Conservation (phyloP, 345 rosid species). For the Salix caprea region DNA sequence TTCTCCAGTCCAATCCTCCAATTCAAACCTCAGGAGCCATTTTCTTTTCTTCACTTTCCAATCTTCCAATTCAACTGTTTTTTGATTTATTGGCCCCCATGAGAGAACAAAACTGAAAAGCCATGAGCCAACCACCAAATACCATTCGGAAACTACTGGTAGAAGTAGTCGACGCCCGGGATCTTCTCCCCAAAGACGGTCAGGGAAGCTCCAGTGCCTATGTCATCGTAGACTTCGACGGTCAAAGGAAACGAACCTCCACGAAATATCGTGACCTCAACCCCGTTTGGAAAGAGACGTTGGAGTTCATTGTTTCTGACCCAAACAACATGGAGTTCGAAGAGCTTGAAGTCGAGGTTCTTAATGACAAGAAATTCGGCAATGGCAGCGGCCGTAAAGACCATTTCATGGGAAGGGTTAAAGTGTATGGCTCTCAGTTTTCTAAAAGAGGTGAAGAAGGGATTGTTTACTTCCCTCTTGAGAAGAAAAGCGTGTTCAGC, state of each 20-base stretch:
- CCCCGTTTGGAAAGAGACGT: constrained; percentile 82
- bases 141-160: constrained; percentile 56
- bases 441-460: constrained; percentile 70
- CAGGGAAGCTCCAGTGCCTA: constrained; percentile 94
- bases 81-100: too few species aligned
- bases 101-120: background rate
- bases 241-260: constrained; percentile 63
- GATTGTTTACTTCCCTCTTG: constrained; percentile 63
- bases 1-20: background rate
- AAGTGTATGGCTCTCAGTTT: constrained; percentile 81
- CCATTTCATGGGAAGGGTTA: constrained; percentile 85
- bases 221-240: constrained; percentile 76
- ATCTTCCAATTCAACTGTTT: background rate
- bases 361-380: constrained; percentile 68
- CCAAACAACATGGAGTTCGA: constrained; percentile 67
- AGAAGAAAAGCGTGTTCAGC: constrained; percentile 90
- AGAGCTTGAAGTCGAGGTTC: constrained; percentile 79
- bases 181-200: constrained; percentile 87
- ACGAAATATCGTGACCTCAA: constrained; percentile 76
- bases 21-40: background rate
- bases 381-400: constrained; percentile 79
- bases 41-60: background rate
- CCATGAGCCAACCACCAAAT: constrained; percentile 30
- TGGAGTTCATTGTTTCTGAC: constrained; percentile 77
- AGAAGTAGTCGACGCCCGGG: constrained; percentile 73